A percentile compares a stretch with the other conserved stretches of the same genome.
phyloP scores from a whole-genome alignment of 345 rosid species.

The Dipteronia dyeriana region DNA sequence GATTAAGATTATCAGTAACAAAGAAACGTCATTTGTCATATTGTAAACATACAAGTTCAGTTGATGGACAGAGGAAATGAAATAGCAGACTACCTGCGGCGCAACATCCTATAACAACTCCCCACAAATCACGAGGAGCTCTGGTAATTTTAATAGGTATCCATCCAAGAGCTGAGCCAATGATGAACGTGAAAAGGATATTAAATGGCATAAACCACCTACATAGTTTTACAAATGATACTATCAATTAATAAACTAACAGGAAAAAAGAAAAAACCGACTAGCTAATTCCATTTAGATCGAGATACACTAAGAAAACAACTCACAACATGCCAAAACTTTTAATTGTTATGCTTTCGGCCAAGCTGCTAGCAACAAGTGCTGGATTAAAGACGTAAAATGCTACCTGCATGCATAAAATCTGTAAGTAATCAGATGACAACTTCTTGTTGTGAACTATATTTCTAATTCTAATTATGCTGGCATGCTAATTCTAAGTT shows the following conservation, averaged over 20 bases:
- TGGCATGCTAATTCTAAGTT: no score
- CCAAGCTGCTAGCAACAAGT: slow-evolving; percentile 15
- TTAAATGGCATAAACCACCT: slow-evolving; percentile 26
- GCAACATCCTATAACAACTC: slow-evolving; percentile 19
- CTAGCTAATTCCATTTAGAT: no score
- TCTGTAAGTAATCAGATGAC: background rate
- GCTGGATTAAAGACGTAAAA: slow-evolving; percentile 18
- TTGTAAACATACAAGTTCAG: background rate
- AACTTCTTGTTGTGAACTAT: background rate
- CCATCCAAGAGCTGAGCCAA: slow-evolving; percentile 19
- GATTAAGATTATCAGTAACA: background rate
- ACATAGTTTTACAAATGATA: background rate
- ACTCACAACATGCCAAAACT: slow-evolving; percentile 13
- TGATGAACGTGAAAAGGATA: background rate
- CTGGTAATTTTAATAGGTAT: slow-evolving; percentile 3
- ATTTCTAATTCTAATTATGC: background rate
- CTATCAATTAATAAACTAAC: background rate
- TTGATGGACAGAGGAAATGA: background rate
- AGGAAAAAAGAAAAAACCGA: background rate
- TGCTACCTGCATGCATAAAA: background rate
- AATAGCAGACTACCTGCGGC: slow-evolving; percentile 9
- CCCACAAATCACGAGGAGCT: slow-evolving; percentile 12
- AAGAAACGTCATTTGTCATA: background rate
- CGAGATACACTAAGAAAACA: background rate
- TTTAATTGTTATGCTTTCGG: background rate